Percentiles rank a stretch among this genome's conserved stretches.
Evolutionary conservation across 73 alveolate genomes (phyloP).

Genomic region (Blepharisma stoltei): DNA sequence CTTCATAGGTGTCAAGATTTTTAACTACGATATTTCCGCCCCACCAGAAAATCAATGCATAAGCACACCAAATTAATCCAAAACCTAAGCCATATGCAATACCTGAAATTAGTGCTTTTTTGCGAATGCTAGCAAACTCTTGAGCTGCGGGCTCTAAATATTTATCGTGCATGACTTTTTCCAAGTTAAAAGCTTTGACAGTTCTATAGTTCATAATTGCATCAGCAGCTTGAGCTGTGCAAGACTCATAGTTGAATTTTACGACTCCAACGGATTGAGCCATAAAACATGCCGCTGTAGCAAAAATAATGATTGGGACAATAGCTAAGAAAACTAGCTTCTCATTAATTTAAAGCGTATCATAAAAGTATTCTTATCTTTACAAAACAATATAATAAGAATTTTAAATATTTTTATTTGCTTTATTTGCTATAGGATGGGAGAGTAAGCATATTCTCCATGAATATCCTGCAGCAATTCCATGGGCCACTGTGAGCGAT

Average conservation of each 20-base stretch:
- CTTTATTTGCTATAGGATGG: too few species aligned
- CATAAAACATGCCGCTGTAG: constrained; percentile 34
- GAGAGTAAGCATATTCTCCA: too few species aligned
- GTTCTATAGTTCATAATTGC: constrained; percentile 57
- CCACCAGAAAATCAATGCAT: constrained; percentile 51
- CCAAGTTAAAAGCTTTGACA: constrained; percentile 52
- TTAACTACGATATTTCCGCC: constrained; percentile 49
- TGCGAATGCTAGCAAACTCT: background rate
- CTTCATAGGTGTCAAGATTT: constrained; percentile 1
- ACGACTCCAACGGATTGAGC: constrained; percentile 24
- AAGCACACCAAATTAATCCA: constrained; percentile 42
- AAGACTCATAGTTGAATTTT: constrained; percentile 30
- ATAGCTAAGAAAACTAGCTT: too few species aligned
- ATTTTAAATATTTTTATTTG: too few species aligned
- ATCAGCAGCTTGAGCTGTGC: constrained; percentile 55
- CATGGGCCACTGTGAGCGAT: background rate
- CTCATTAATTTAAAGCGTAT: too few species aligned
- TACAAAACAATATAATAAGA: too few species aligned
- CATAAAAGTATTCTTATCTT: too few species aligned
- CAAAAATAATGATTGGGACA: constrained; percentile 29
- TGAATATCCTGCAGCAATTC: background rate
- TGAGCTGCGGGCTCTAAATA: constrained; percentile 29
- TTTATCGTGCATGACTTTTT: constrained; percentile 31
- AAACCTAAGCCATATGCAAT: constrained; percentile 42
- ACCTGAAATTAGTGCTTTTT: background rate